Evolutionary conservation across 306 rosid genomes (phyloP).

Genomic region (Citrullus amarus): DNA sequence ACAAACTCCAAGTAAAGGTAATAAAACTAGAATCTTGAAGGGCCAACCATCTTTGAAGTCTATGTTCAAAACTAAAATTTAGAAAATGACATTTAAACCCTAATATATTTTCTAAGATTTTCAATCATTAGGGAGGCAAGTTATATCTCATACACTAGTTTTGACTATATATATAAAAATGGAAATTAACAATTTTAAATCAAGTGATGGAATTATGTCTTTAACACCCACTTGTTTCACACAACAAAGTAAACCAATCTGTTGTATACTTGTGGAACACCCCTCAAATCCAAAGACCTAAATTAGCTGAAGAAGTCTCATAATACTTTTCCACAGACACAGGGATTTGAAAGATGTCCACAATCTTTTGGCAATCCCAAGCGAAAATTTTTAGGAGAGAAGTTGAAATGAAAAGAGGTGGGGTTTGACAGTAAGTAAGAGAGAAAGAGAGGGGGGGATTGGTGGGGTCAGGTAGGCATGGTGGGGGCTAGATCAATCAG

Average conservation of each 20-base stretch:
- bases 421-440: constrained; percentile 7
- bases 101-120: neutral
- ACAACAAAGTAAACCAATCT: neutral
- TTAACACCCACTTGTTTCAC: neutral
- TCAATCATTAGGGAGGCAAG: neutral
- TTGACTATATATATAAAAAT: neutral
- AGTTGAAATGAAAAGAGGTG: neutral
- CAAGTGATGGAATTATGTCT: neutral
- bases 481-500: constrained; percentile 8
- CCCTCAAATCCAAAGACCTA: neutral
- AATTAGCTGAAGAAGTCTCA: neutral
- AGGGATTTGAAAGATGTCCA: neutral
- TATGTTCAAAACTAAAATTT: neutral
- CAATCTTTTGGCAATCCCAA: constrained; percentile 8
- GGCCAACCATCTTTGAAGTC: neutral
- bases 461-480: constrained; percentile 8
- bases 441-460: neutral
- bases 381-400: neutral
- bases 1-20: neutral
- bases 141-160: neutral
- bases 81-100: neutral
- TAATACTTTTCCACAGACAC: neutral
- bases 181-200: neutral
- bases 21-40: neutral
- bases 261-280: neutral